Base-by-base conservation (phyloP, 1,284 basidiomycete species). In the Porogramme epimiltina region DNA sequence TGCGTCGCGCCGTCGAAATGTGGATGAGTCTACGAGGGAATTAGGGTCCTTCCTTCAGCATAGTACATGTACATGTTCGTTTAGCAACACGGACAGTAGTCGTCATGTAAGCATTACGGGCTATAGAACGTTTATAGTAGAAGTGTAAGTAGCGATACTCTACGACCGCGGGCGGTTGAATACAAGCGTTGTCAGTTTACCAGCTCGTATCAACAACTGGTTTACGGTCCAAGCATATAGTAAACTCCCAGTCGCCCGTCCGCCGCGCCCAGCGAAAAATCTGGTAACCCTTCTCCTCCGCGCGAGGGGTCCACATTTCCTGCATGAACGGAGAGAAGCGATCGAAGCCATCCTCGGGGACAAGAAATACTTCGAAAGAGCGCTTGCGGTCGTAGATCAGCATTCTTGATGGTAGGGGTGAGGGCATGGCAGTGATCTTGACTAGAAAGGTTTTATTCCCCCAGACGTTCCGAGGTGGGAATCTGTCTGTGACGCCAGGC, bases 371-470 rank as follows among this genome's bases (percentile, higher is more conserved):
- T 25, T 69, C 57, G 31, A 76, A 71, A 25, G 70, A 73, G 40
- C 69, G 63, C 56, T 72, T 47, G 20, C 71, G 63, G 52, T 77
- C 76, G 49, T 77, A 76, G 8, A 78, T 61, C 51, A 74, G 50
- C 28, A 31, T 31, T 6, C 13, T 6, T 6, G 28, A 8, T 13
- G 28, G 28, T 8, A 6, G 8, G 28, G 6, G 8, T 6, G 6
- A 8, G 8, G 13, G 6, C 28, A 13, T 31, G 28, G 28, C 8
- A 8, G 6, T 6, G 54, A 76, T 68, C 55, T 78, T 79, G 52
- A 75, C 62, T n/a, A 78, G 62, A 62, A 77, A 77, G 1, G 64
- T 56, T 19, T 66, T 67, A 11, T 69, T 62, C 8, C 65, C 66
- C 54, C 75, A 71, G 11, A 70, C 61, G 55, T 76, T 71, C 4